Base-by-base conservation (phyloP, 2,329 filamentous ascomycete genomes). In the Pseudopithomyces chartarum region DNA sequence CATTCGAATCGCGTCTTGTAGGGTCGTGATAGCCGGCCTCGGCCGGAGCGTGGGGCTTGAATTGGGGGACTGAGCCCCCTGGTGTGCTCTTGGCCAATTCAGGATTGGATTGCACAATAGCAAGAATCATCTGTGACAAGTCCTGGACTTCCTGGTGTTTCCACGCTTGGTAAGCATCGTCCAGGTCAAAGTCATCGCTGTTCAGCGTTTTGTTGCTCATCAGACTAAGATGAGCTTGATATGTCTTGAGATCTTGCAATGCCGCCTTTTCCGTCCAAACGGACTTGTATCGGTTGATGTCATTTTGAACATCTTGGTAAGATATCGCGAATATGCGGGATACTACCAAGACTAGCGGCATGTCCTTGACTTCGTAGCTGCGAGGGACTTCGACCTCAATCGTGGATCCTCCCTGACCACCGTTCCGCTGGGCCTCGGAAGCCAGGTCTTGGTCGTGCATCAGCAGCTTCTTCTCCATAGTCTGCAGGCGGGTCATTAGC, bases 321-420 rank as follows among this genome's bases (percentile, higher is more conserved):
- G 87, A 87, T 57, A 94, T 83, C 43, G 90, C 90, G 76, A 98
- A 99, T 61, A 97, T 90, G 66, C 85, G 88, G 49, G 90, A 90
- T 23, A 99, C 93, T 34, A 89, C 85, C 73, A 95, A 89, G 26
- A 97, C 95, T 78, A 97, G 85, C 36, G 89, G 89, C 95, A 99
- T 99, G 73, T 99, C 95, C 77, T 95, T 97, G 71, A 98, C 89
- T 75, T 97, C 91, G 75, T 97, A 91, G 70, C 87, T 95, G 56
- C 96, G 80, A 11, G 94, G 92, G 2, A 92, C 86, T 55, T 90
- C 84, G 20, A 94, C 90, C 74, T 97, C 94, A 61, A 95, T 84
- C 8, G 89, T 90, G 46, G 85, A 85, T 34, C 87, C 77, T 13
- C 87, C 82, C 66, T 78, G 81, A 45, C 82, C 81, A 52, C 84